phyloP scores from a whole-genome alignment of 495 filamentous ascomycete species.

The Stereocaulon alpinum region DNA sequence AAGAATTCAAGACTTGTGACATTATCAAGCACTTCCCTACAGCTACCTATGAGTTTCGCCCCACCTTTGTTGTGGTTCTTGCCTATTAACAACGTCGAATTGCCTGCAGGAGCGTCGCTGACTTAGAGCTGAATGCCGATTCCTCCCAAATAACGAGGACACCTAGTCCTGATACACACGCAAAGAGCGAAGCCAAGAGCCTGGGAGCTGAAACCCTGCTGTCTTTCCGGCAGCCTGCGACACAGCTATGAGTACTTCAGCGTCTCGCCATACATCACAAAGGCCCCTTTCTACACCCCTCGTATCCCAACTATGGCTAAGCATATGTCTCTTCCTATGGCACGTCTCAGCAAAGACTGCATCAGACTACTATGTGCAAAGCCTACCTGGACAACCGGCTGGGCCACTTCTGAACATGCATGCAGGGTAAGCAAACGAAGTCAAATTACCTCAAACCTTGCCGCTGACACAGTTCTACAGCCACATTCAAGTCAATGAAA shows the following conservation, averaged over 20 bases:
- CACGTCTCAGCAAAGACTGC: conserved; percentile 38
- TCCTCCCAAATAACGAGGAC: conserved; percentile 5
- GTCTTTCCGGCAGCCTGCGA: not conserved
- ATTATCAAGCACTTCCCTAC: not conserved
- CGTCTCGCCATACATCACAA: not conserved
- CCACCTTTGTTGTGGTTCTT: not conserved
- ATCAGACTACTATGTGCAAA: conserved; percentile 81
- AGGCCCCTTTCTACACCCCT: not conserved
- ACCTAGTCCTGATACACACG: conserved; percentile 4
- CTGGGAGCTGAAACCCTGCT: not conserved
- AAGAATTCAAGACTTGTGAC: too few relatives aligned
- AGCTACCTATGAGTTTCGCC: not conserved
- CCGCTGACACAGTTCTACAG: conserved; percentile 38
- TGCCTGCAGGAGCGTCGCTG: not conserved
- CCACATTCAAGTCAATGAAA: conserved; percentile 78
- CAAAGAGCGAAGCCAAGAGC: not conserved
- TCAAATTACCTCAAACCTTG: conserved; percentile 2
- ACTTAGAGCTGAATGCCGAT: conserved; percentile 4
- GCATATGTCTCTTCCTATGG: conserved; percentile 7
- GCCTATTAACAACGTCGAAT: not conserved
- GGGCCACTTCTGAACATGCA: conserved; percentile 89
- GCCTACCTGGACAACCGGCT: conserved; percentile 73
- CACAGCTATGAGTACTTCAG: not conserved
- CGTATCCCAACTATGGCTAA: conserved; percentile 3
- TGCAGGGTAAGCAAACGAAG: conserved; percentile 64